Evolutionary conservation across 306 rosid genomes (phyloP), one percentile per base, ranked within the genome.

Genomic region (Gastrolobium villosum): DNA sequence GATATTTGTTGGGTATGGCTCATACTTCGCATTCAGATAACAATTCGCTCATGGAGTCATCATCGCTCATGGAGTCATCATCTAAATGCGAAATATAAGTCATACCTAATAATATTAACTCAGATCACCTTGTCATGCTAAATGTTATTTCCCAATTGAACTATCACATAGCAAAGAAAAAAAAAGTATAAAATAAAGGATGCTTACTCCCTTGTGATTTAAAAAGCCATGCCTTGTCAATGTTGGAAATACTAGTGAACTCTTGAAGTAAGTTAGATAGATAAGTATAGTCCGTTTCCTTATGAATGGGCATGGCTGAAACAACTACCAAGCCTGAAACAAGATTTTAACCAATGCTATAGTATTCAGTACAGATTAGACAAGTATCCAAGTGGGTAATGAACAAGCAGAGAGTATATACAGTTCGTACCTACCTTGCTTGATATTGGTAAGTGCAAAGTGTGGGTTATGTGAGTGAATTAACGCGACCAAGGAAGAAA

Each of bases 211-310:
- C 65, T 65, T 81, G 83, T 57, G 92, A 85, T 28, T 81, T 85
- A 53, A 89, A 93, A 75, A 86, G 70, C 94, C 97, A 90, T 46
- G 94, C 93, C 75, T 87, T 94, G 86, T 92, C 86, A 86, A 94
- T 86, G 88, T 41, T 86, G 65, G 94, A 83, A 53, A 92, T 86
- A 9, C 30, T 85, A 26, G 84, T 75, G 85, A 94, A 91, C 26
- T 90, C 89, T 76, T 77, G 85, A 78, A 94, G 98, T 69, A 90
- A 84, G 65, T 81, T 85, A 52, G 97, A 91, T 66, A 90, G 85
- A n/a, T 54, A 75, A 53, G 90, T 65, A 83, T 90, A 90, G 61
- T 86, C 91, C 63, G 75, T 53, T 44, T 88, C 84, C 81, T 81
- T 86, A 14, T n/a, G 65, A 10, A 64, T 4, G 9, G 63, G 83